Evolutionary conservation across 2,329 filamentous ascomycete genomes (phyloP), one percentile per base, ranked within the genome.

Genomic region (Sclerotiophoma versabilis): DNA sequence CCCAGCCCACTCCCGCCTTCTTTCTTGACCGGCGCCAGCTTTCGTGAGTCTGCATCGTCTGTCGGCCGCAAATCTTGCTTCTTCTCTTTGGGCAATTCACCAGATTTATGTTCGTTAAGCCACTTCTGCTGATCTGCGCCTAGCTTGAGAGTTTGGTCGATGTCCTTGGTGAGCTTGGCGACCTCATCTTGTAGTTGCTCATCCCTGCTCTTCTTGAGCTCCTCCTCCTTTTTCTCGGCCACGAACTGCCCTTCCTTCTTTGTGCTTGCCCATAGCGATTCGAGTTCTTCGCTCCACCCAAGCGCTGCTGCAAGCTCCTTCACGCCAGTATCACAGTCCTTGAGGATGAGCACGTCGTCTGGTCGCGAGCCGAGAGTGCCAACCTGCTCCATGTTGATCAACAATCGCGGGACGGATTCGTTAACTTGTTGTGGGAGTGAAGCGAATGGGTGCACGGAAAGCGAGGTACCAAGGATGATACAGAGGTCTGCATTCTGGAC

Each of bases 381-480:
- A 0, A 96, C 95, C 29, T 79, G 79, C 73, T 97, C 91, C 76
- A 88, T 83, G 73, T 99, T 99, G 74, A 99, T 90, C 17, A 99
- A 80, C 2, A 99, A 78, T 9, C 95, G 84, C 0, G 93, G 95
- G 3, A 84, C 84, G 0, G 79, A 80, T 1, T 87, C 81, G 2
- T 73, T 68, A 19, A 86, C 87, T 62, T 88, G 78, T 12, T 83
- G 77, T 0, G 93, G 93, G 43, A 98, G 78, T 39, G 86, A 86
- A 1, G 93, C 92, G 73, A 99, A 99, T 0, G 95, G 95, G 59
- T 93, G 90, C 2, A 98, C 93, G 0, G 82, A 86, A 54, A 98
- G 77, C 67, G 92, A 96, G 0, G 93, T 97, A 2, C 95, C 95
- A 80, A 97, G 87, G 19, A 97, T 83, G 46, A 98, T 88, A 34